Percentiles rank a stretch among this genome's conserved stretches.
These are phyloP conservation scores for Ceratocystis harringtonii DNA, from an alignment of 2,329 filamentous ascomycete species.

Conservation along the genomic window DNA sequence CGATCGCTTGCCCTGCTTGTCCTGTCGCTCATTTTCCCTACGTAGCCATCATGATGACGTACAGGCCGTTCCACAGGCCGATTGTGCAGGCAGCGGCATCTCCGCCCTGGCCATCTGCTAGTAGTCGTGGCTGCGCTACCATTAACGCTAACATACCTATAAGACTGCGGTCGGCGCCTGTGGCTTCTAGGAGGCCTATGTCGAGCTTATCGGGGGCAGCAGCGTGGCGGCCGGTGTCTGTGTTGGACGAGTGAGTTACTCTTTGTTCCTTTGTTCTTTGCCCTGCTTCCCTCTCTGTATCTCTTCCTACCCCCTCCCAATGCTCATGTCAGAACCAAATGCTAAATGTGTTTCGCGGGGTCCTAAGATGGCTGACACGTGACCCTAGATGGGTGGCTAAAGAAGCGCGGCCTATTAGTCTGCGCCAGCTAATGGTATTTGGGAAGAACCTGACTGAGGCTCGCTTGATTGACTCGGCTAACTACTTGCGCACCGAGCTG, in stretches of 20 bases:
- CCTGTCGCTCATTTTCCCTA: not conserved
- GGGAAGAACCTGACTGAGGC: conserved; percentile 82
- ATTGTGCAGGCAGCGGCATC: not conserved
- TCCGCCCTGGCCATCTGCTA: not conserved
- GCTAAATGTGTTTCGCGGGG: not conserved
- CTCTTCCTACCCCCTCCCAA: not conserved
- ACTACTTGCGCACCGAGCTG: conserved; percentile 91
- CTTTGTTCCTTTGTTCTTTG: conserved; percentile 7
- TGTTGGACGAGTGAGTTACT: conserved; percentile 45
- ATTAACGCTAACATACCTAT: not conserved
- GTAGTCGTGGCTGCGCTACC: not conserved
- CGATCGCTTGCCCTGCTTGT: not conserved
- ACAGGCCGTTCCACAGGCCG: not conserved
- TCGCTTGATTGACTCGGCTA: conserved; percentile 82
- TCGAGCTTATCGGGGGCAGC: conserved; percentile 21
- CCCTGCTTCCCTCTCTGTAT: conserved; percentile 7
- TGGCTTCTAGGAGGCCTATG: not conserved
- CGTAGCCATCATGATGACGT: not conserved
- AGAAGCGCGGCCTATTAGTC: conserved; percentile 85
- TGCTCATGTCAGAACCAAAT: not conserved
- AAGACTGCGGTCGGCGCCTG: not conserved
- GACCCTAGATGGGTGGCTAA: conserved; percentile 69
- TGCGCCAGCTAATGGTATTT: conserved; percentile 94
- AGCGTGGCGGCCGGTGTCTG: conserved; percentile 48
- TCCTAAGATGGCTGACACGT: conserved; percentile 19